Base-by-base conservation (phyloP, 2,329 filamentous ascomycete species). In the Xylariales sp. region DNA sequence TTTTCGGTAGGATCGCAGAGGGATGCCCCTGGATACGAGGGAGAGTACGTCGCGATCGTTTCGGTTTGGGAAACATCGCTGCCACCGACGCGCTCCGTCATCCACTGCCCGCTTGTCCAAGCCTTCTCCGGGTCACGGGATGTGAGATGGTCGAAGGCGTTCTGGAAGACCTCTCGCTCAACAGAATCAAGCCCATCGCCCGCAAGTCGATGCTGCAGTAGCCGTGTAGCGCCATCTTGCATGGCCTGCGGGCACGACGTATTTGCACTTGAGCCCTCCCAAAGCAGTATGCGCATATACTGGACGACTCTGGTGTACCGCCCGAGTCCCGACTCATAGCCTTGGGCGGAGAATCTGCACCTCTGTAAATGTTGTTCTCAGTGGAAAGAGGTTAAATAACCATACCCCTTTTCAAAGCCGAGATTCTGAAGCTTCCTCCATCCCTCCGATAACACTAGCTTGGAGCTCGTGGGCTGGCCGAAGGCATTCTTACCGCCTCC, bases 31-130 rank as follows among this genome's bases (percentile, higher is more conserved):
- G 45, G 10, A 4, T 37, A 18, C 3, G 44, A 12, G 27, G 48
- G 51, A n/a, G 43, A 37, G 38, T 51, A 52, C 4, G 48, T 47
- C 1, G 74, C 73, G n/a, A 71, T 50, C 0, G 76, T 81, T 54
- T 81, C 76, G 0, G 74, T 78, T 10, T 68, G 66, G 8, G 70
- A 69, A 1, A 81, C 75, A 50, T 81, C 76, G 44, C 72, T 76
- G 0, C 77, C 78, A 1, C 77, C 76, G 1, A 67, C 61, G 6
- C 78, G 61, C 46, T 81, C 77, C 0, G 78, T 82, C 76, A 81
- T 81, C 77, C 78, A 82, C 51, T 81, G 78, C 0, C 76, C 77
- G 29, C 70, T 76, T 1, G 75, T 81, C 78, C 77, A 82, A 3
- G 67, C 69, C 16, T 57, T 47, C 1, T 50, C 44, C 0, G 65